Percentiles rank a stretch among this genome's conserved stretches.
These are phyloP conservation scores for Lycium barbarum DNA, from an alignment of 257 asterid species.

Conservation along the genomic window DNA sequence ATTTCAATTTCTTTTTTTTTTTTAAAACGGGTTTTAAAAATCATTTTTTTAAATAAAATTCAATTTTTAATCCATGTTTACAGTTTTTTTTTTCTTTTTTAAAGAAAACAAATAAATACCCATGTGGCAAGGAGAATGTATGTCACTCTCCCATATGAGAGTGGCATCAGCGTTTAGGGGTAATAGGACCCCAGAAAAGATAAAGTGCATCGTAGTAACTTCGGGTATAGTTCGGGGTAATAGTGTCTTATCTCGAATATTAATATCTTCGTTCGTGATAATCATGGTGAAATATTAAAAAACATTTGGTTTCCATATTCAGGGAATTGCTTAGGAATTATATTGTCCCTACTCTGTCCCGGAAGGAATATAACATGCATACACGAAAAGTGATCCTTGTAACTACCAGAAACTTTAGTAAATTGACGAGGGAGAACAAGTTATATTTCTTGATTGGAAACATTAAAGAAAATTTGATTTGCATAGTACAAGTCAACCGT, in stretches of 20 bases:
- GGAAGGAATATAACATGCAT: conserved; percentile 12
- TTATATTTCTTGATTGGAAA: not conserved
- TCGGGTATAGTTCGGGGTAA: too few species aligned
- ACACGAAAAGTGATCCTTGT: conserved; percentile 27
- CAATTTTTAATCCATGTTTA: too few species aligned
- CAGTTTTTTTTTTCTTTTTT: too few species aligned
- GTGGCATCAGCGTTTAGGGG: too few species aligned
- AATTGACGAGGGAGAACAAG: not conserved
- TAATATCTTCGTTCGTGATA: not conserved
- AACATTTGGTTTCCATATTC: conserved; percentile 24
- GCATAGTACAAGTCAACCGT: not conserved
- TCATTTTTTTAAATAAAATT: too few species aligned
- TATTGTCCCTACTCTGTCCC: not conserved
- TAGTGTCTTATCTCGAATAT: not conserved
- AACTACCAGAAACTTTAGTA: not conserved
- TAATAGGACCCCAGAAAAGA: too few species aligned
- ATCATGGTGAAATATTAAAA: not conserved
- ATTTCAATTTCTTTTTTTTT: too few species aligned
- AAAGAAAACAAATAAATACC: too few species aligned
- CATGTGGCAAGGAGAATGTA: too few species aligned
- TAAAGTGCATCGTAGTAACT: too few species aligned
- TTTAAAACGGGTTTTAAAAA: too few species aligned
- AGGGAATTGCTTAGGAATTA: conserved; percentile 4
- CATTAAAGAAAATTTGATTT: conserved; percentile 5
- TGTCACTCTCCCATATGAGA: too few species aligned